Conservation (phyloP, 2,329 filamentous ascomycete species). For the Apiospora hydei region DNA sequence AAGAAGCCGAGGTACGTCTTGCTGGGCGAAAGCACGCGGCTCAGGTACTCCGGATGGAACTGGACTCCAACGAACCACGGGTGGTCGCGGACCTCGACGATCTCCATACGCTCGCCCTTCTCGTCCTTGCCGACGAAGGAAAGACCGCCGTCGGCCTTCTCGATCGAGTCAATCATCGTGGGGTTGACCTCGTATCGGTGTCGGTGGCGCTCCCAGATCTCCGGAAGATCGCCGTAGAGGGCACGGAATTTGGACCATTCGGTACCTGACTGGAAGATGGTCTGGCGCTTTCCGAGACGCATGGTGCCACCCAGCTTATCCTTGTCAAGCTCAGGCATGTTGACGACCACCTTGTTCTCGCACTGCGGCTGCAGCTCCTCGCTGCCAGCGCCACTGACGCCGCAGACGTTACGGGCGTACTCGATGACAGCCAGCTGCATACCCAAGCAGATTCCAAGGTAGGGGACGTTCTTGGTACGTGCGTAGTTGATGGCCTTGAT, state of each 20-base stretch:
- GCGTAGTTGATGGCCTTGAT: slow-evolving; percentile 87
- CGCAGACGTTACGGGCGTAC: slow-evolving; percentile 78
- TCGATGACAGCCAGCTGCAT: slow-evolving; percentile 96
- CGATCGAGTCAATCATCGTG: slow-evolving; percentile 71
- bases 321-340: slow-evolving; percentile 78
- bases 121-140: slow-evolving; percentile 83
- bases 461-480: slow-evolving; percentile 80
- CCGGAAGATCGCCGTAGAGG: slow-evolving; percentile 69
- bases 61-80: slow-evolving; percentile 86
- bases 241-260: slow-evolving; percentile 82
- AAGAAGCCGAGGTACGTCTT: slow-evolving; percentile 85
- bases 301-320: slow-evolving; percentile 84
- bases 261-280: slow-evolving; percentile 75
- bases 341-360: slow-evolving; percentile 78
- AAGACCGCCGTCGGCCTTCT: slow-evolving; percentile 66
- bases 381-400: slow-evolving; percentile 62
- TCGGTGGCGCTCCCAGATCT: slow-evolving; percentile 78
- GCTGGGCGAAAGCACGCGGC: slow-evolving; percentile 75
- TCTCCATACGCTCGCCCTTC: slow-evolving; percentile 80
- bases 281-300: slow-evolving; percentile 79
- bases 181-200: slow-evolving; percentile 94
- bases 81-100: slow-evolving; percentile 82
- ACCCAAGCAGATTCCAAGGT: slow-evolving; percentile 88
- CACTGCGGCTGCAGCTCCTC: slow-evolving; percentile 64
- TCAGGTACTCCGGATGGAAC: slow-evolving; percentile 88